Percentiles rank a stretch among this genome's conserved stretches.
Conservation (phyloP, 2,329 filamentous ascomycete genomes). For the Leptodontidium sp. region DNA sequence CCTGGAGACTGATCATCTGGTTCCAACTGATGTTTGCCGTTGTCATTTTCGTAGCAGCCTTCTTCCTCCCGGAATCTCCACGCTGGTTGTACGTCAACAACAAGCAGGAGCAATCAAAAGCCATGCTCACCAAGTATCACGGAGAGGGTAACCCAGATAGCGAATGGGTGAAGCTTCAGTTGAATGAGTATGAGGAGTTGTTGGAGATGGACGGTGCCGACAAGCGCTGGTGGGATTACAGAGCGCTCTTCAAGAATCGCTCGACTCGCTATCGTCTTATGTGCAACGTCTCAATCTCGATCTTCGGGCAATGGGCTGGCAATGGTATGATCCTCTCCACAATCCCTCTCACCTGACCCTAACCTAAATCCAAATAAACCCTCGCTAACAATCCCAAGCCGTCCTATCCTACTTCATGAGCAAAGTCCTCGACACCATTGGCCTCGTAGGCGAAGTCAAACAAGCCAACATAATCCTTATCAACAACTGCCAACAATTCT, state of each 20-base stretch:
- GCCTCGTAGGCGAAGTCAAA: constrained; percentile 55
- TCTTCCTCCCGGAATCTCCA: constrained; percentile 68
- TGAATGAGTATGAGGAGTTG: constrained; percentile 58
- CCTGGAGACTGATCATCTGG: constrained; percentile 63
- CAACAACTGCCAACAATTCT: constrained; percentile 62
- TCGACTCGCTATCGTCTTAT: constrained; percentile 57
- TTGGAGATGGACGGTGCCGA: constrained; percentile 57
- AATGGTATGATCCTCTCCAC: constrained; percentile 59
- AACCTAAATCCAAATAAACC: background rate
- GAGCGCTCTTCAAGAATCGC: constrained; percentile 58
- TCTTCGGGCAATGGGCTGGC: constrained; percentile 60
- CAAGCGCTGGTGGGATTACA: constrained; percentile 64
- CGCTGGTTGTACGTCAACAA: constrained; percentile 55
- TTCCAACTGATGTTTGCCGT: constrained; percentile 54
- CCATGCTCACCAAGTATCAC: constrained; percentile 58
- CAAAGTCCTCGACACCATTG: constrained; percentile 60
- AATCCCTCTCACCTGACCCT: background rate
- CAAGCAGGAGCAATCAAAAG: constrained; percentile 48
- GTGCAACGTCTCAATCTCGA: constrained; percentile 58
- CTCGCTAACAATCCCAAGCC: constrained; percentile 35
- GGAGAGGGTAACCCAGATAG: constrained; percentile 59
- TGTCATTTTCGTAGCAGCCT: constrained; percentile 57
- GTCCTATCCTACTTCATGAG: constrained; percentile 62
- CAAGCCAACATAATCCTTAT: constrained; percentile 63
- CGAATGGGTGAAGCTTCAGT: constrained; percentile 59